These are phyloP conservation scores for Fonsecaea pugnacius DNA, from an alignment of 2,329 filamentous ascomycete genomes.

Conservation along the genomic window DNA sequence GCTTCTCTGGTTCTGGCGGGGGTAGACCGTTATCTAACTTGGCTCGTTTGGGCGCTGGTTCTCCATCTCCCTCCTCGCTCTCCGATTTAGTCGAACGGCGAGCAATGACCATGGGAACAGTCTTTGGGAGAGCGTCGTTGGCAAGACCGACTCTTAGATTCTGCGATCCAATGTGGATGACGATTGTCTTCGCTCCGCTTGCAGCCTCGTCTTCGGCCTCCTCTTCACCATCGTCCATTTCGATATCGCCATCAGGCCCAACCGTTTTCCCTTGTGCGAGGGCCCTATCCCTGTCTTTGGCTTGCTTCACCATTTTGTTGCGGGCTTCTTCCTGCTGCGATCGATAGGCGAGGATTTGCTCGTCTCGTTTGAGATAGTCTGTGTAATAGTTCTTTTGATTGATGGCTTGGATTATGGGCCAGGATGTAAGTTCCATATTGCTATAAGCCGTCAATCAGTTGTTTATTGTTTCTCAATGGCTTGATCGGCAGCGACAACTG, in stretches of 20 bases:
- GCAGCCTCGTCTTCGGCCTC: slow-evolving; percentile 63
- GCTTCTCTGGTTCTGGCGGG: slow-evolving; percentile 67
- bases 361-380: slow-evolving; percentile 97
- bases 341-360: slow-evolving; percentile 87
- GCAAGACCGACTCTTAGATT: slow-evolving; percentile 92
- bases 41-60: slow-evolving; percentile 72
- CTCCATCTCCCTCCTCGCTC: slow-evolving; percentile 77
- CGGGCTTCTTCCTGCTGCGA: slow-evolving; percentile 85
- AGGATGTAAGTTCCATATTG: slow-evolving; percentile 92
- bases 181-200: slow-evolving; percentile 86
- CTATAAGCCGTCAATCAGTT: not conserved
- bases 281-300: slow-evolving; percentile 84
- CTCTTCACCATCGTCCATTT: slow-evolving; percentile 62
- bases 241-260: slow-evolving; percentile 55
- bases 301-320: slow-evolving; percentile 80
- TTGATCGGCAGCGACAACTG: not conserved
- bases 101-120: slow-evolving; percentile 89
- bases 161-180: slow-evolving; percentile 94
- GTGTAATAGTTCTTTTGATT: slow-evolving; percentile 99
- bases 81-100: slow-evolving; percentile 78
- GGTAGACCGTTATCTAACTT: slow-evolving; percentile 59
- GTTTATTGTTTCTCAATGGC: not conserved
- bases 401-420: slow-evolving; percentile 90
- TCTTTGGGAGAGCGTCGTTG: slow-evolving; percentile 93
- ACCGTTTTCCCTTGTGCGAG: slow-evolving; percentile 70